Base-by-base conservation (phyloP, 83 land plant species). In the Picea abies region DNA sequence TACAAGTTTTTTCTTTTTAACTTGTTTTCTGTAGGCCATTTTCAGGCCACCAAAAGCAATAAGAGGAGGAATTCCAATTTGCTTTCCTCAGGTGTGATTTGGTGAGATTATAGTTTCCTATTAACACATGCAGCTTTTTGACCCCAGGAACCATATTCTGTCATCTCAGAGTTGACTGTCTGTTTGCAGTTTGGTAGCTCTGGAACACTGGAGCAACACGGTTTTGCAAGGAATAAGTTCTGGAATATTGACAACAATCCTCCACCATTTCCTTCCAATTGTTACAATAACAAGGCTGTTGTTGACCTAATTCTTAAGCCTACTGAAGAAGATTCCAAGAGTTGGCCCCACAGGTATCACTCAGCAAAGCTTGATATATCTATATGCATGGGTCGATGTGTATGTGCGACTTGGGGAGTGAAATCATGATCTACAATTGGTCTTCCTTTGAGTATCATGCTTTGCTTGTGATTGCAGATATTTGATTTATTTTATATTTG, bases 151-250 rank as follows among this genome's bases (percentile, higher is more conserved):
- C 39, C 29, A 60, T 78, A 20, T 15, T 20, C 63, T 56, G 63
- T 25, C 37, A 78, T 25, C 63, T 56, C 35, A 25, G 19, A 78
- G 32, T 26, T 60, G 80, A 56, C 3, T 26, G 12, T 41, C 47
- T 52, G 52, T 82, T 23, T 84, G 79, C 47, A 94, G 96, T 94
- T 94, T 87, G 90, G 90, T n/a, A 89, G 86, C 77, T 81, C 88
- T 81, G 96, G 95, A 60, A 85, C 89, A 23, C 83, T 87, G 41
- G 96, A 94, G 86, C 93, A 89, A 76, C 97, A 94, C 81, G 96
- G 96, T 52, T 92, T 94, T 88, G 93, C 93, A 79, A 89, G 92
- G 83, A 94, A 92, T 85, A 92, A 81, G 82, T 26, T 88, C 10
- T 94, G 96, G 96, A 79, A 47, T 11, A 86, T 92, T 61, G 96